phyloP scores from a whole-genome alignment of 768 basidiomycete species.

The Melanogaster broomeanus region DNA sequence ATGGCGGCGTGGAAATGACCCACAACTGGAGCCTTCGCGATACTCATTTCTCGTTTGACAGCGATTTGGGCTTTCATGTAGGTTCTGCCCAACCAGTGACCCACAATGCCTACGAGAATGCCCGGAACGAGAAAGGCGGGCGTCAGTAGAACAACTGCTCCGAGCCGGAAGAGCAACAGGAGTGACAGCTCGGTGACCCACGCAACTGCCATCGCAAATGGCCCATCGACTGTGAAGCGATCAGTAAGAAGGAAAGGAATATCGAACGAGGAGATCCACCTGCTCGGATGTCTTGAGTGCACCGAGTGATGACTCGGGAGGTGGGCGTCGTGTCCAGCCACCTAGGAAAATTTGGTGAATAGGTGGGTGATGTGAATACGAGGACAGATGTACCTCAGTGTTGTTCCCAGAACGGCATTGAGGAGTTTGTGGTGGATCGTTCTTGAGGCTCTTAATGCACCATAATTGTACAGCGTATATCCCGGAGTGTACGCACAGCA shows the following conservation, averaged over 20 bases:
- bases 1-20: constrained; percentile 55
- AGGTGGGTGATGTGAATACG: constrained; percentile 7
- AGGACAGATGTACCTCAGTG: constrained; percentile 57
- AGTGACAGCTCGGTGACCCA: constrained; percentile 32
- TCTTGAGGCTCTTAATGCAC: constrained; percentile 53
- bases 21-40: constrained; percentile 48
- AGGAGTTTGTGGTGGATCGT: constrained; percentile 54
- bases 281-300: constrained; percentile 54
- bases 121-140: constrained; percentile 44
- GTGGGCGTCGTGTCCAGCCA: constrained; percentile 53
- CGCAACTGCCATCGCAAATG: constrained; percentile 26
- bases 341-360: constrained; percentile 37
- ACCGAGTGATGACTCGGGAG: too few species aligned
- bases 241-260: too few species aligned
- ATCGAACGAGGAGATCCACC: too few species aligned
- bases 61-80: constrained; percentile 59
- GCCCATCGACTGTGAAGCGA: constrained; percentile 36
- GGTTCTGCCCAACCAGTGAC: constrained; percentile 45
- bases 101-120: constrained; percentile 35
- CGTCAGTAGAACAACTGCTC: constrained; percentile 37
- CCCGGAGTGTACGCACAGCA: constrained; percentile 35
- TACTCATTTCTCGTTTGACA: constrained; percentile 58
- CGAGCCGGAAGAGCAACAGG: constrained; percentile 37
- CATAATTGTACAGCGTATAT: constrained; percentile 45
- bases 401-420: constrained; percentile 56